Evolutionary conservation across 768 basidiomycete species (phyloP).

Genomic region (Podaxis mareebaensis): DNA sequence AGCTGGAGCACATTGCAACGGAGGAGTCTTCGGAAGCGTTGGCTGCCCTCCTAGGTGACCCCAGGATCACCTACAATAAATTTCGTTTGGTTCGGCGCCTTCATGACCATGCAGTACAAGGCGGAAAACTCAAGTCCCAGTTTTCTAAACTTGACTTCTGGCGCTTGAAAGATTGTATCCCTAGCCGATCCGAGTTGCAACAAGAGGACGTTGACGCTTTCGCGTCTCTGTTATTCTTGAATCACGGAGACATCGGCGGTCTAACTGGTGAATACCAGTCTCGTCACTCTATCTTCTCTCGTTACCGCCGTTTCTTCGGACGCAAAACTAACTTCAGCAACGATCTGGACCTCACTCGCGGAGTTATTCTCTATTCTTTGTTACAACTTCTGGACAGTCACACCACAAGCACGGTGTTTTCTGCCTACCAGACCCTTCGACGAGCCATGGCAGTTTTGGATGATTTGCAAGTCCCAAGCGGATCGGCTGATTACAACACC

Average conservation of each 20-base stretch:
- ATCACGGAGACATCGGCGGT: constrained; percentile 62
- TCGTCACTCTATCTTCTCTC: constrained; percentile 41
- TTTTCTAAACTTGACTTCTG: constrained; percentile 75
- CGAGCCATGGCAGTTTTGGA: constrained; percentile 46
- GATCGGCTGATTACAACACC: constrained; percentile 38
- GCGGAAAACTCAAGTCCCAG: constrained; percentile 38
- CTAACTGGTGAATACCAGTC: constrained; percentile 53
- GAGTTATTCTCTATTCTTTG: constrained; percentile 53
- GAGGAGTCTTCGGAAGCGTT: constrained; percentile 49
- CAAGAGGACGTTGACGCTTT: constrained; percentile 75
- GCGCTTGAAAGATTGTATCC: constrained; percentile 81
- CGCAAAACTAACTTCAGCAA: constrained; percentile 17
- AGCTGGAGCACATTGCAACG: constrained; percentile 45
- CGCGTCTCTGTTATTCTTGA: constrained; percentile 57
- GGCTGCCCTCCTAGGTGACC: constrained; percentile 56
- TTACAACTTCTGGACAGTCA: constrained; percentile 59
- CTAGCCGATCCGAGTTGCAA: constrained; percentile 50
- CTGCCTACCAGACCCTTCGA: constrained; percentile 68
- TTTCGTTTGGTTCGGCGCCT: constrained; percentile 74
- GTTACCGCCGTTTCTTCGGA: constrained; percentile 31
- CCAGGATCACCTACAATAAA: constrained; percentile 68
- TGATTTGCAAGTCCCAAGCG: constrained; percentile 27
- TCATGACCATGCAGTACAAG: constrained; percentile 43
- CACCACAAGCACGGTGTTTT: constrained; percentile 46
- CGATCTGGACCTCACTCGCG: constrained; percentile 35